Percentiles rank a stretch among this genome's conserved stretches.
phyloP scores from a whole-genome alignment of 192 early-diverging fungal genomes.

The Chytriomyces confervae region DNA sequence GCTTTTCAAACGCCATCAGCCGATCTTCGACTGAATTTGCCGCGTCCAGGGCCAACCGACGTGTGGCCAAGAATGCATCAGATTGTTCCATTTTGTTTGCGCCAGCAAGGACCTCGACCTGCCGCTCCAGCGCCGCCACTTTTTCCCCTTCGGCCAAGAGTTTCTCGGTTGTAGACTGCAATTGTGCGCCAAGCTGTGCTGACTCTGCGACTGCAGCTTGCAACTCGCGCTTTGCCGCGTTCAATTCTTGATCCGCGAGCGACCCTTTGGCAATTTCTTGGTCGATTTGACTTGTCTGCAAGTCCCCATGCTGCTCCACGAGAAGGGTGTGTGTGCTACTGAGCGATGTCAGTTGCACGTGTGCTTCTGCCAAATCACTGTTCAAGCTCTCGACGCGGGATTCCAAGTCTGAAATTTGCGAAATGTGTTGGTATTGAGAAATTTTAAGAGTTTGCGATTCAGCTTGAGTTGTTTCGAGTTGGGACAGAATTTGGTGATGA shows the following conservation, averaged over 20 bases:
- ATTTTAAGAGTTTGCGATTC: not conserved
- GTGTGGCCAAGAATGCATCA: not conserved
- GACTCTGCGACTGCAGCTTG: not conserved
- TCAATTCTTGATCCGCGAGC: not conserved
- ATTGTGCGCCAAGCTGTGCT: not conserved
- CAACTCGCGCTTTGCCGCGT: not conserved
- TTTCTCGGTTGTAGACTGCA: not conserved
- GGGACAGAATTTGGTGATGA: too few species aligned
- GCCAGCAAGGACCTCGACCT: not conserved
- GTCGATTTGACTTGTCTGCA: not conserved
- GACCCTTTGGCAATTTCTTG: not conserved
- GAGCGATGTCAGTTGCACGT: not conserved
- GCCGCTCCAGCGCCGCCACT: not conserved
- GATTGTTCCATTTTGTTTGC: not conserved
- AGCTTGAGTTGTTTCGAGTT: not conserved
- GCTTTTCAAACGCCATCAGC: constrained; percentile 9
- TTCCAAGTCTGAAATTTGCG: constrained; percentile 8
- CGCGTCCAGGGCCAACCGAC: not conserved
- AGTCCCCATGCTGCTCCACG: constrained; percentile 4
- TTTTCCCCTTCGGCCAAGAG: constrained; percentile 5
- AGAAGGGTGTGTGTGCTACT: not conserved
- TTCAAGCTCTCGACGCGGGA: not conserved
- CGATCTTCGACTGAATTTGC: not conserved
- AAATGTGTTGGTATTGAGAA: not conserved
- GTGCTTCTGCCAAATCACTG: not conserved